Evolutionary conservation across 2,329 filamentous ascomycete species (phyloP), one percentile per base, ranked within the genome.

Genomic region (Phaeosphaeriaceae sp.): DNA sequence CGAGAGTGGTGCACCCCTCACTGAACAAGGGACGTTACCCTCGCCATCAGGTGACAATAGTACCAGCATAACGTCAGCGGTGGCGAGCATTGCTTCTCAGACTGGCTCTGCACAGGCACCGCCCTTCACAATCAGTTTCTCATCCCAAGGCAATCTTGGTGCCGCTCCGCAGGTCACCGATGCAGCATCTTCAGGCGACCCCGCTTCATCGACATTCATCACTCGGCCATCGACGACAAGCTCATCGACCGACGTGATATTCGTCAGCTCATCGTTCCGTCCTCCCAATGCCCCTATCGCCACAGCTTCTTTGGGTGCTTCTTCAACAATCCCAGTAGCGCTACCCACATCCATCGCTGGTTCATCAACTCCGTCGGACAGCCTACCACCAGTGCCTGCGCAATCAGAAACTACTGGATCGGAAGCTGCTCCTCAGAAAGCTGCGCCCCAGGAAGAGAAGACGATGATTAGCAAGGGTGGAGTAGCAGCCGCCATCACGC

Each of bases 401-500:
- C 45, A 61, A 21, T 57, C 61, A 54, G 51, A 56, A 9, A 56
- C 15, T n/a, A 15, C 27, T 31, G 56, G 53, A 19, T 42, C 58
- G 1, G 24, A 51, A 4, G 50, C 51, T n/a, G 19, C 54, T 24
- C 62, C 62, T 22, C 58, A 56, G 22, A 45, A 41, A 48, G 55
- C 57, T 7, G 19, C 31, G 4, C 45, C 52, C 2, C 51, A 54
- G n/a, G 58, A 58, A 31, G 54, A 63, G 24, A 50, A 51, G 21
- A 62, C 62, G 2, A 56, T 60, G 22, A 70, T 76, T 57, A 68
- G 67, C 25, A 71, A 67, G 45, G 68, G 67, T 22, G 73, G 69
- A 10, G 69, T 71, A 58, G 67, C 68, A 19, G 72, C 73, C 24
- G 63, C 73, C n/a, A 72, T 74, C 15, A 70, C 74, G 3, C 48